Percentiles rank a stretch among this genome's conserved stretches.
Evolutionary conservation across 179 eudicot species (phyloP).

Genomic region (Spinacia oleracea): DNA sequence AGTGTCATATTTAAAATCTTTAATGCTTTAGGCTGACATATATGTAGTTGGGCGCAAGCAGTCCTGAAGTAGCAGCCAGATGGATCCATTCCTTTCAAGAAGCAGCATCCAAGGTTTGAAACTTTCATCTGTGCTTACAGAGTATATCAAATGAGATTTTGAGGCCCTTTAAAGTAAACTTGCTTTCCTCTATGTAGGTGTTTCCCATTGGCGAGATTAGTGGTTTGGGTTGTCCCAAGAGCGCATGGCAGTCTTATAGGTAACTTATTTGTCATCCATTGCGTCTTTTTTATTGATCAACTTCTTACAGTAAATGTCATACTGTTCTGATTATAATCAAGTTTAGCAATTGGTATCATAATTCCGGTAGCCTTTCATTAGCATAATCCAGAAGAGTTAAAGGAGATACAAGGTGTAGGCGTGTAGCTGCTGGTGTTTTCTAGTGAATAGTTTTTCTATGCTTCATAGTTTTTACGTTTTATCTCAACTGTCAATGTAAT

Average conservation of each 20-base stretch:
- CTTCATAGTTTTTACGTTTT: background rate
- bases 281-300: background rate
- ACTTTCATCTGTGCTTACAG: constrained; percentile 8
- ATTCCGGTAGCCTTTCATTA: background rate
- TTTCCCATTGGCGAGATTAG: constrained; percentile 33
- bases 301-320: background rate
- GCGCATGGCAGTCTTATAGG: constrained; percentile 48
- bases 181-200: constrained; percentile 33
- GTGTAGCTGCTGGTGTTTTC: background rate
- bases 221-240: constrained; percentile 36
- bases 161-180: constrained; percentile 14
- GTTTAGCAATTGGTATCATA: background rate
- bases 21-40: constrained; percentile 8
- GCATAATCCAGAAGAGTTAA: background rate
- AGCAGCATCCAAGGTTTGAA: constrained; percentile 48
- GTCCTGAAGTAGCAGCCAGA: constrained; percentile 70
- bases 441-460: background rate
- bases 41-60: constrained; percentile 63
- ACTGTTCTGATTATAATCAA: background rate
- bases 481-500: background rate
- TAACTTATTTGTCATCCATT: constrained; percentile 13
- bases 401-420: background rate
- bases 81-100: constrained; percentile 65
- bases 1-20: background rate
- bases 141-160: constrained; percentile 7